phyloP scores from a whole-genome alignment of 176 grass and related monocot genomes.

The Juncus inflexus region DNA sequence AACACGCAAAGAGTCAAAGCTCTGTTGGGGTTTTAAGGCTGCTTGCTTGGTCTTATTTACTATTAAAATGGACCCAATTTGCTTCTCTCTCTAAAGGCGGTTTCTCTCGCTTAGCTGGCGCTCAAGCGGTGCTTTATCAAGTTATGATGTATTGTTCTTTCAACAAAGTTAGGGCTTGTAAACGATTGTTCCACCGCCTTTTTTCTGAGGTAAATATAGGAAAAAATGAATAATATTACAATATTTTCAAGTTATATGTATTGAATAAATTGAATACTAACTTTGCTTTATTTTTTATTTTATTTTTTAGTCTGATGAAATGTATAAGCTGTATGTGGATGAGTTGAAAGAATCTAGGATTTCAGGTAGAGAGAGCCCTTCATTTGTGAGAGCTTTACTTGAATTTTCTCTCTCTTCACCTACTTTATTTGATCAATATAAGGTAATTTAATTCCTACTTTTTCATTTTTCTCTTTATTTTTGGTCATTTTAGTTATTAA shows the following conservation, averaged over 20 bases:
- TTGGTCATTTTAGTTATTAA: constrained; percentile 18
- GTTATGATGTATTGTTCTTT: constrained; percentile 66
- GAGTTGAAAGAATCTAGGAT: constrained; percentile 82
- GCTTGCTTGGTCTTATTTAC: constrained; percentile 82
- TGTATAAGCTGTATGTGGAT: constrained; percentile 78
- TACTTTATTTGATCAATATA: constrained; percentile 59
- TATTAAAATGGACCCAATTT: constrained; percentile 85
- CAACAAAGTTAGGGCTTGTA: constrained; percentile 43
- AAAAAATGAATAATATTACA: constrained; percentile 5
- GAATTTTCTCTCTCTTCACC: constrained; percentile 52
- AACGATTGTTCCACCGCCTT: constrained; percentile 36
- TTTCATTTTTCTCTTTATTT: background rate
- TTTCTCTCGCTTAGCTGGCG: constrained; percentile 67
- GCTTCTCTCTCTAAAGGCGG: constrained; percentile 72
- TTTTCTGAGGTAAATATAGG: constrained; percentile 70
- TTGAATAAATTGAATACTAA: too few species aligned
- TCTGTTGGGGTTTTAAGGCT: constrained; percentile 72
- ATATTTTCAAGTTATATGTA: background rate
- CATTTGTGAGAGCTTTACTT: constrained; percentile 69
- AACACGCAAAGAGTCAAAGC: constrained; percentile 60
- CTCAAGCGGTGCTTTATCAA: constrained; percentile 70
- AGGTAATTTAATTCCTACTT: constrained; percentile 57
- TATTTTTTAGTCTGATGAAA: constrained; percentile 38
- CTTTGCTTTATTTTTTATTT: too few species aligned
- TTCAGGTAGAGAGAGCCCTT: constrained; percentile 50